Conservation (phyloP, 1,284 basidiomycete species). For the Cutaneotrichosporon mucoides region DNA sequence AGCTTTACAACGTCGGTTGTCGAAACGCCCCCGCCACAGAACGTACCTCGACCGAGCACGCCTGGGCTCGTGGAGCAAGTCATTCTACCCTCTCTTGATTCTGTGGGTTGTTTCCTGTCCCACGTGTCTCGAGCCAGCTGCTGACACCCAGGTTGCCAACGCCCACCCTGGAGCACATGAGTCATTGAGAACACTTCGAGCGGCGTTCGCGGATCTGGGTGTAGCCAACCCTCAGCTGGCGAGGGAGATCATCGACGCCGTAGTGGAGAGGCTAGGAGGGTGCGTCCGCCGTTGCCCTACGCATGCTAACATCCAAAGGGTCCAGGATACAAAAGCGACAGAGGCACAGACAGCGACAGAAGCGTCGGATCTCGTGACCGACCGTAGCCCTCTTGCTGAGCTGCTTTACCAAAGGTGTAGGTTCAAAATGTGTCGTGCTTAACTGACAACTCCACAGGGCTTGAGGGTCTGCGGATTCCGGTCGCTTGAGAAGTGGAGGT, state of each 20-base stretch:
- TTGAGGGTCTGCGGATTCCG: conserved; percentile 5
- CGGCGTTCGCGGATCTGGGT: background rate
- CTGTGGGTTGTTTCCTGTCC: too few relatives aligned
- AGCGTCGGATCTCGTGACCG: conserved; percentile 23
- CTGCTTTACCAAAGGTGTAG: conserved; percentile 81
- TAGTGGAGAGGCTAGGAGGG: background rate
- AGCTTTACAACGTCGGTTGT: too few relatives aligned
- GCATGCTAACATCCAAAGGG: background rate
- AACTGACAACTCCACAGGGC: conserved; percentile 3
- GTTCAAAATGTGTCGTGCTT: conserved; percentile 11
- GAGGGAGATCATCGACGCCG: background rate
- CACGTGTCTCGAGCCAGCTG: too few relatives aligned
- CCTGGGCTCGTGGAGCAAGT: too few relatives aligned
- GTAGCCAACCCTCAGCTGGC: background rate
- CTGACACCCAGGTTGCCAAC: too few relatives aligned
- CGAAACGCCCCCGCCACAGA: too few relatives aligned
- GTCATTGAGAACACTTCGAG: background rate
- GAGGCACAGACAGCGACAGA: background rate
- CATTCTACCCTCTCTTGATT: too few relatives aligned
- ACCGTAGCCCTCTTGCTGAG: conserved; percentile 74
- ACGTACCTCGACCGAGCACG: too few relatives aligned
- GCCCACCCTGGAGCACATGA: too few relatives aligned
- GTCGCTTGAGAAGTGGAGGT: too few relatives aligned
- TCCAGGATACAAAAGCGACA: background rate
- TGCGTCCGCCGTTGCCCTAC: background rate